Percentiles rank a stretch among this genome's conserved stretches.
Conservation (phyloP, 345 rosid species). For the Eucalyptus tenuipes region DNA sequence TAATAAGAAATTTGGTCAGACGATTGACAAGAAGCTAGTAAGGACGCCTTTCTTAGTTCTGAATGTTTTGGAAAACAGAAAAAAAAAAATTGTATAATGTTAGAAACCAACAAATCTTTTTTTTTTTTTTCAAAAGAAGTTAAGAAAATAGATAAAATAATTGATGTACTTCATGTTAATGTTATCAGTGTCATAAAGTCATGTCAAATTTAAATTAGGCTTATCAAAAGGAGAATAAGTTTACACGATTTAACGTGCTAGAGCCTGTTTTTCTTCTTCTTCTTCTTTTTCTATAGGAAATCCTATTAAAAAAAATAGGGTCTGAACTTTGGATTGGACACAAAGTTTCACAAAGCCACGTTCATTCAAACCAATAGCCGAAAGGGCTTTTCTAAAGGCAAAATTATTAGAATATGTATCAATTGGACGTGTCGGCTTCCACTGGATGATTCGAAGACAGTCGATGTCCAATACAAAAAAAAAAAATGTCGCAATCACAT, state of each 20-base stretch:
- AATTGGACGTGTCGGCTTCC: not conserved
- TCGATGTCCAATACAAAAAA: not conserved
- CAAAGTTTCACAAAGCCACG: not conserved
- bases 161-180: not conserved
- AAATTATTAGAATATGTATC: not conserved
- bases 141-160: not conserved
- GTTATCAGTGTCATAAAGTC: not conserved
- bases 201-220: not conserved
- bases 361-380: not conserved
- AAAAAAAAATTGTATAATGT: not conserved
- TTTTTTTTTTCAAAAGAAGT: not conserved
- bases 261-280: not conserved
- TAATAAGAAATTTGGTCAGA: not conserved
- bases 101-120: not conserved
- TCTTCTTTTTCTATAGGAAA: not conserved
- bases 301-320: not conserved
- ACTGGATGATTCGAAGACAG: not conserved
- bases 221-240: not conserved
- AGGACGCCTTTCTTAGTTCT: not conserved
- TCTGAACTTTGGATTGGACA: not conserved
- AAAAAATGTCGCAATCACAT: not conserved
- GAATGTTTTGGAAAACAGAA: not conserved
- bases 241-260: not conserved
- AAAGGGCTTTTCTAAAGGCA: not conserved
- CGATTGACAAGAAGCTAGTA: not conserved